Conservation (phyloP, 108 stramenopile genomes). For the Conticribra guillardii region DNA sequence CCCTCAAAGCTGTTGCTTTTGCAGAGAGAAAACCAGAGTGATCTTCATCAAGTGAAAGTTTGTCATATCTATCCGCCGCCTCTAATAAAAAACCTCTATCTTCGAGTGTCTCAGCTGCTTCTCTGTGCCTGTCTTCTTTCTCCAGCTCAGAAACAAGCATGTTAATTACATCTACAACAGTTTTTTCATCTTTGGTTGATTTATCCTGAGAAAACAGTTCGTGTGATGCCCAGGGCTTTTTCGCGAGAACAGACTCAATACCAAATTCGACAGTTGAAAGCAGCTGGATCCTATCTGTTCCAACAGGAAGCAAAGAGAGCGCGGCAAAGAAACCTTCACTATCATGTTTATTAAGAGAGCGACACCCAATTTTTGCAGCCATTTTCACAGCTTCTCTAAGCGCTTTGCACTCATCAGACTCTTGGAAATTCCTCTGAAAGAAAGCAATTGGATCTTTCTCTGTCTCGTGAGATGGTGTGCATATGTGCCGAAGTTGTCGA, state of each 20-base stretch:
- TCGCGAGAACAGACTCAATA: background rate
- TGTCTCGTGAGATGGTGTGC: background rate
- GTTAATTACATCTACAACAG: slow-evolving; percentile 1
- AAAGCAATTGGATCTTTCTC: slow-evolving; percentile 13
- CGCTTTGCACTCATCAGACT: slow-evolving; percentile 12
- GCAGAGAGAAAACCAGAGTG: background rate
- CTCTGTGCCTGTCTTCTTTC: background rate
- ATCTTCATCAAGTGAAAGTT: background rate
- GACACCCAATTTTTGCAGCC: slow-evolving; percentile 31
- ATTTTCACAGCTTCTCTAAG: slow-evolving; percentile 3
- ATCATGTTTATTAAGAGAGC: slow-evolving; percentile 13
- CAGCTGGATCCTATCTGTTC: slow-evolving; percentile 13
- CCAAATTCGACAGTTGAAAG: background rate
- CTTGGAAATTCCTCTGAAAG: slow-evolving; percentile 12
- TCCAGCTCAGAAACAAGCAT: slow-evolving; percentile 23
- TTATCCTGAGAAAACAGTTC: background rate
- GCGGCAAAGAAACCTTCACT: slow-evolving; percentile 2
- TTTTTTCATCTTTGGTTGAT: background rate
- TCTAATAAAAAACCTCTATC: slow-evolving; percentile 28
- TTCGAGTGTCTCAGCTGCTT: slow-evolving; percentile 14
- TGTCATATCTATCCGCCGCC: slow-evolving; percentile 3
- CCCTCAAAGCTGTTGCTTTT: slow-evolving; percentile 8
- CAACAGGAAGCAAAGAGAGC: background rate
- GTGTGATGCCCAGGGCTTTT: slow-evolving; percentile 18
- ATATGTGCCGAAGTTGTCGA: slow-evolving; percentile 12